Evolutionary conservation across 192 early-diverging fungal genomes (phyloP), one percentile per base, ranked within the genome.

Genomic region (Spinellus fusiger): DNA sequence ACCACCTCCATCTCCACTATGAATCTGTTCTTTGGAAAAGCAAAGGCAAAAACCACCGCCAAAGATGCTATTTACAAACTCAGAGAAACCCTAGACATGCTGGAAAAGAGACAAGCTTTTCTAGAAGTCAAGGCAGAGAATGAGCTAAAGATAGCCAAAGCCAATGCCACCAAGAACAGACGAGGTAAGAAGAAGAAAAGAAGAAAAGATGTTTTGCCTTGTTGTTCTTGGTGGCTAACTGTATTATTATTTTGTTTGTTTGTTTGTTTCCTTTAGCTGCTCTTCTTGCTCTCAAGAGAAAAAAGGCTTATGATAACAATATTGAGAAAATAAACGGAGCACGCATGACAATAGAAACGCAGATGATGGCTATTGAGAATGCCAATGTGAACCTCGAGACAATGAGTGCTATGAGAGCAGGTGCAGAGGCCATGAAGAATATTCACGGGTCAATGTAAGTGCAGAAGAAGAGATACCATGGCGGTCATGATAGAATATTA

Each of bases 41-140:
- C 68, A 47, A 84, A 82, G 63, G 64, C 84, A 48, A 86, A 88
- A 61, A 75, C 81, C 52, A 83, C 87, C 31, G 84, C 96, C 56
- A 97, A 96, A 71, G 93, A 95, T 75, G 93, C 96, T 54, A 96
- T 99, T 64, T 84, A 93, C 56, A 86, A 88, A 70, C 80, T 99
- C 59, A 82, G 91, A 56, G 95, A 96, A 59, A 91, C 86, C 28
- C 73, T 94, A 44, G 78, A 90, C 52, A 96, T 95, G 92, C 84
- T 99, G 29, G 95, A 95, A 68, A 99, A 99, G 81, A 76, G 93
- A 56, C 90, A 96, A 59, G 83, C 81, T 50, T 88, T 92, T 69
- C 71, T 99, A 50, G 83, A 94, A 61, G 80, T 80, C 35, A 92
- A 94, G 68, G 89, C 93, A 31, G 92, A 97, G 62, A 81, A 77